Conservation (phyloP, 2,329 filamentous ascomycete species). For the Geosmithia flava region DNA sequence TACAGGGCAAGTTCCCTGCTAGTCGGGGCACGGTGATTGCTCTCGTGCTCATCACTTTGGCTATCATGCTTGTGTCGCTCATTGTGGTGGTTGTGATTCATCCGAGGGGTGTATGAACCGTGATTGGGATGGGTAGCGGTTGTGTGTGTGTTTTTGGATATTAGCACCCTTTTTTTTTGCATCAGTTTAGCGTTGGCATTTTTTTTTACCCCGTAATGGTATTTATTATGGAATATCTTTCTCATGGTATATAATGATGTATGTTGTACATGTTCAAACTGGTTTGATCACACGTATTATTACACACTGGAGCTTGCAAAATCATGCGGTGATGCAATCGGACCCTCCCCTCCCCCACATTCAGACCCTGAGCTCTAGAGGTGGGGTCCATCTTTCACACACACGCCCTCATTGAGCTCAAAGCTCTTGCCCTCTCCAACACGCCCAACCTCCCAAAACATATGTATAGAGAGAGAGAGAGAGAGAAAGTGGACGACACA, state of each 20-base stretch:
- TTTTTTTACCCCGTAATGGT: too few relatives aligned
- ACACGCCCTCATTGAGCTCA: not conserved
- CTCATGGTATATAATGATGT: too few relatives aligned
- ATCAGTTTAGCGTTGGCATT: not conserved
- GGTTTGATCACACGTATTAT: not conserved
- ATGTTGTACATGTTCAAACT: too few relatives aligned
- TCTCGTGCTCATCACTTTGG: constrained; percentile 52
- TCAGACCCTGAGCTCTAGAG: not conserved
- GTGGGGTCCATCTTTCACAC: not conserved
- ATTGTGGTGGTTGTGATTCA: constrained; percentile 47
- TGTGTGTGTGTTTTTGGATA: too few relatives aligned
- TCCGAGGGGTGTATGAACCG: constrained; percentile 8
- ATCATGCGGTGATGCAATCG: not conserved
- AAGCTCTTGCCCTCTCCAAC: not conserved
- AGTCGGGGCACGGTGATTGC: constrained; percentile 63
- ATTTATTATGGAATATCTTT: too few relatives aligned
- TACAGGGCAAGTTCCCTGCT: constrained; percentile 68
- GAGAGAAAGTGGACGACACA: too few relatives aligned
- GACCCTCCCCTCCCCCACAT: not conserved
- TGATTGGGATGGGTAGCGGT: too few relatives aligned
- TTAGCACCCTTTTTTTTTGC: not conserved
- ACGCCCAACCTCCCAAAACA: not conserved
- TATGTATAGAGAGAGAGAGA: too few relatives aligned
- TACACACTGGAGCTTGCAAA: not conserved
- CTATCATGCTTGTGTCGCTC: constrained; percentile 47